Conservation (phyloP, 345 rosid species). For the Trapa incisa region DNA sequence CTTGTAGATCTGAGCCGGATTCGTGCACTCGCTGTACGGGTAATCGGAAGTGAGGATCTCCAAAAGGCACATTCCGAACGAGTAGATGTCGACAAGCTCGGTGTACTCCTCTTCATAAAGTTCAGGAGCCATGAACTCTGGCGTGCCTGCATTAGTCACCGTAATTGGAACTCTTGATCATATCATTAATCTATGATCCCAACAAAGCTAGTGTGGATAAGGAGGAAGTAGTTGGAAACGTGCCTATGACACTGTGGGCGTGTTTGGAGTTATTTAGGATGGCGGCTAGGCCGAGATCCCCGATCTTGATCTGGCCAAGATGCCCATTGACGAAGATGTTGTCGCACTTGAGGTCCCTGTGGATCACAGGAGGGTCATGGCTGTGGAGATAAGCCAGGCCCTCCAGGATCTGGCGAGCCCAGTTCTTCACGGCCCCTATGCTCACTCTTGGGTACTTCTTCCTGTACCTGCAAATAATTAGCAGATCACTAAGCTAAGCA, state of each 20-base stretch:
- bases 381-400: constrained; percentile 68
- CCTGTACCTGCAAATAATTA: constrained; percentile 42
- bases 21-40: constrained; percentile 82
- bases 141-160: constrained; percentile 44
- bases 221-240: background rate
- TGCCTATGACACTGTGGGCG: constrained; percentile 90
- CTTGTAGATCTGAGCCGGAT: constrained; percentile 92
- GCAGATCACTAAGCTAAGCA: no score
- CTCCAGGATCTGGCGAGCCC: constrained; percentile 75
- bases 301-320: constrained; percentile 86
- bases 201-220: background rate
- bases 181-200: background rate
- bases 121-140: constrained; percentile 99
- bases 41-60: constrained; percentile 89
- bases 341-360: constrained; percentile 89
- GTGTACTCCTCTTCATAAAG: constrained; percentile 89
- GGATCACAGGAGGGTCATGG: constrained; percentile 87
- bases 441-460: constrained; percentile 44
- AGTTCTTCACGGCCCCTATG: constrained; percentile 69
- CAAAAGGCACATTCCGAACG: constrained; percentile 89
- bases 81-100: constrained; percentile 80
- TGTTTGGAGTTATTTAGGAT: constrained; percentile 57
- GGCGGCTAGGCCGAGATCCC: constrained; percentile 87
- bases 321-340: constrained; percentile 94
- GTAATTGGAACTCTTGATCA: no score